Conservation (phyloP, 768 basidiomycete species). For the Hypholoma sublateritium region DNA sequence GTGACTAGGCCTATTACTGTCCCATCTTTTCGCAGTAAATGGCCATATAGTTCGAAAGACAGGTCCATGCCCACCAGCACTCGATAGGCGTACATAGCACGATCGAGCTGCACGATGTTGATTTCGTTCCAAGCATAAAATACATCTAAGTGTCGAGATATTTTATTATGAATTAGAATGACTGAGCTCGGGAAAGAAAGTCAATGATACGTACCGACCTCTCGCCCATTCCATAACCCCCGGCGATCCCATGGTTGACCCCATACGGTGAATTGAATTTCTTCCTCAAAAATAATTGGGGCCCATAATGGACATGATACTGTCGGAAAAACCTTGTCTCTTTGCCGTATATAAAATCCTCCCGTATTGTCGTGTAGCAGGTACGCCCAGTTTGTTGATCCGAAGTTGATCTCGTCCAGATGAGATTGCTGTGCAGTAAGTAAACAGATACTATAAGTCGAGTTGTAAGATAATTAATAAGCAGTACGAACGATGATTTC, state of each 20-base stretch:
- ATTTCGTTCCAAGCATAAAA: constrained; percentile 2
- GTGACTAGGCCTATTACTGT: not conserved
- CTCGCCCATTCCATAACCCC: not conserved
- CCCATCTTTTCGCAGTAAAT: not conserved
- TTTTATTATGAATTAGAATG: not conserved
- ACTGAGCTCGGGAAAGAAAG: not conserved
- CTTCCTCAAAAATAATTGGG: not conserved
- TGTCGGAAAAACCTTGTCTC: not conserved
- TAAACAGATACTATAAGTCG: not conserved
- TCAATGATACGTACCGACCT: not conserved
- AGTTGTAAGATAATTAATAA: not conserved
- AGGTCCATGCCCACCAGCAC: not conserved
- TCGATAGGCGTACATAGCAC: not conserved
- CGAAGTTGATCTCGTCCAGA: constrained; percentile 30
- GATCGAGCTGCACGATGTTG: not conserved
- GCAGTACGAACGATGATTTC: constrained; percentile 3
- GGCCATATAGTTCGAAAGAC: constrained; percentile 2
- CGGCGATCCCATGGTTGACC: constrained; percentile 2
- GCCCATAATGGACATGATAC: constrained; percentile 3
- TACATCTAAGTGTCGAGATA: not conserved
- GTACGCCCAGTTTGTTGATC: constrained; percentile 36
- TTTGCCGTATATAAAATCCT: constrained; percentile 1
- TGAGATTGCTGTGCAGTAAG: constrained; percentile 32
- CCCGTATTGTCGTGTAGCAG: constrained; percentile 16
- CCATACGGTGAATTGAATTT: constrained; percentile 2